Percentiles rank a stretch among this genome's conserved stretches.
Evolutionary conservation across 139 green algal species (phyloP).

Genomic region (Closterium sp.): DNA sequence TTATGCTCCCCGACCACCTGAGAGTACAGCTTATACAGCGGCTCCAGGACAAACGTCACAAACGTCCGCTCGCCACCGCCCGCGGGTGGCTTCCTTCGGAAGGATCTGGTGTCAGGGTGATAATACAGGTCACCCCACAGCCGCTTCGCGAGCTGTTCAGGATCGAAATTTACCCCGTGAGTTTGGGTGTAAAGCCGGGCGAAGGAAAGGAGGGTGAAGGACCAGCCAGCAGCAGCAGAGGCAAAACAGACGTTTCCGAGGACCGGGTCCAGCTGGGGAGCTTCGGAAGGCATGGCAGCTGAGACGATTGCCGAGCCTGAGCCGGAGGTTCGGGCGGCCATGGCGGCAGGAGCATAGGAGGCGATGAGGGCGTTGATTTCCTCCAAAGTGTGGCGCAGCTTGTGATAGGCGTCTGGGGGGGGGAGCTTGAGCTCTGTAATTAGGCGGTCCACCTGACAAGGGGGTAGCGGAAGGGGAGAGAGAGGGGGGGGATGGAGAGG

Average conservation of each 20-base stretch:
- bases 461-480: background rate
- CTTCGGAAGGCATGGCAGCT: constrained; percentile 1
- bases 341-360: background rate
- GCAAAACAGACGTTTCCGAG: constrained; percentile 90
- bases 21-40: constrained; percentile 92
- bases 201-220: constrained; percentile 91
- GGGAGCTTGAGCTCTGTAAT: constrained; percentile 98
- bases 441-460: constrained; percentile 76
- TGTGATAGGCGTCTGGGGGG: constrained; percentile 95
- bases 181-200: constrained; percentile 78
- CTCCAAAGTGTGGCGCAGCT: constrained; percentile 93
- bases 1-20: constrained; percentile 70
- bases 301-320: background rate
- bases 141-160: constrained; percentile 66
- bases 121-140: constrained; percentile 97
- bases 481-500: background rate
- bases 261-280: constrained; percentile 63
- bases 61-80: constrained; percentile 78
- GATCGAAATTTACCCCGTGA: constrained; percentile 51
- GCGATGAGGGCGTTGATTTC: constrained; percentile 69
- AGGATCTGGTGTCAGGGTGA: constrained; percentile 72
- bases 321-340: background rate
- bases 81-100: constrained; percentile 68
- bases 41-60: constrained; percentile 94
- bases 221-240: constrained; percentile 67